Base-by-base conservation (phyloP, 768 basidiomycete genomes). In the Sporobolomyces phaffii region DNA sequence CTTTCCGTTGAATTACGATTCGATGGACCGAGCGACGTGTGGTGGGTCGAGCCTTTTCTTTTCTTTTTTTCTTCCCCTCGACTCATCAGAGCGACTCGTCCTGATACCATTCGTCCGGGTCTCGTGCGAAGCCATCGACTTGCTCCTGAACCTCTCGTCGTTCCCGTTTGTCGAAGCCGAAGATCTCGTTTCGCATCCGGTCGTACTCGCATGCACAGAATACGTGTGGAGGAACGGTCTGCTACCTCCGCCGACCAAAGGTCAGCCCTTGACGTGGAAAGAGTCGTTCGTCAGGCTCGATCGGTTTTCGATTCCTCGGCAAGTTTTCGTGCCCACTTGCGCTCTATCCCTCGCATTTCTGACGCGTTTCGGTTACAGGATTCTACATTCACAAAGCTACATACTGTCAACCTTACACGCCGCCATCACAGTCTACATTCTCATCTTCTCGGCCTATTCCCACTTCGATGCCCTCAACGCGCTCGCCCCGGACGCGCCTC, bases 171-270 rank as follows among this genome's bases (percentile, higher is more conserved):
- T 72, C 47, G 71, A 68, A 41, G 71, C 71, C 20, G 71, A 72
- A 29, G 51, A 65, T 44, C 64, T 72, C 49, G 64, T 72, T 28
- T 68, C 71, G 33, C 71, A 72, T 29, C 71, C 71, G 2, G 71
- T 72, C 60, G 71, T 72, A 2, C 71, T 72, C 52, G 71, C 71
- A 9, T 56, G 48, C 20, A 72, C 71, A 11, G 71, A 72, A 33
- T 72, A 72, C 53, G 67, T 69, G 36, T 72, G 71, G 71, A 49
- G 71, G 4, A 68, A 72, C 52, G 71, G 71, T 15, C 41, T 72
- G 0, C 43, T 72, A 1, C 67, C 71, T 1, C 43, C 71, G 10
- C 67, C 67, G 7, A 18, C 17, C 2, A 38, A 43, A 14, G 67
- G 67, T 0, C 36, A 40, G 3, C 26, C 60, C 0, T 28, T 72